Evolutionary conservation across 2,329 filamentous ascomycete genomes (phyloP).

Genomic region (Chrysoporthe puriensis): DNA sequence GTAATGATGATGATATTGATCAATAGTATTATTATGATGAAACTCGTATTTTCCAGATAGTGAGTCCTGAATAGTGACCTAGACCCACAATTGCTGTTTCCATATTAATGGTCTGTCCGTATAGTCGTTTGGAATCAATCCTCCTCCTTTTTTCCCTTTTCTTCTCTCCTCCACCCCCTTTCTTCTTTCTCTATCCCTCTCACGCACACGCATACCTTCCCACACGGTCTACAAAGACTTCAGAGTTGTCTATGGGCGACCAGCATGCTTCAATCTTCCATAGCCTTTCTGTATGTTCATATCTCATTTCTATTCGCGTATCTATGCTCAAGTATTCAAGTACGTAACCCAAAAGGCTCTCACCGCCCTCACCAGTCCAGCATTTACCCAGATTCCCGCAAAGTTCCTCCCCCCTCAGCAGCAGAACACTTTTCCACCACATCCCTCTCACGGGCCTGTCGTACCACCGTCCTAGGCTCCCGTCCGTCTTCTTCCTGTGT

Average conservation of each 20-base stretch:
- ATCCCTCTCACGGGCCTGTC: constrained; percentile 40
- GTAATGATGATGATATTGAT: too few relatives aligned
- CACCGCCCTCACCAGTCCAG: constrained; percentile 40
- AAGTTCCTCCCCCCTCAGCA: constrained; percentile 46
- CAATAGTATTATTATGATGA: too few relatives aligned
- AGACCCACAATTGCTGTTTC: too few relatives aligned
- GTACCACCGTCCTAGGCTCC: constrained; percentile 34
- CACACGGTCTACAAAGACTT: too few relatives aligned
- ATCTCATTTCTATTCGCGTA: background rate
- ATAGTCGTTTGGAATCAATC: too few relatives aligned
- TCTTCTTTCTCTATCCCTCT: too few relatives aligned
- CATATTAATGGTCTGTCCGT: too few relatives aligned
- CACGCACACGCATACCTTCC: background rate
- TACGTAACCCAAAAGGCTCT: constrained; percentile 14
- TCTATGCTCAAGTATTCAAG: background rate
- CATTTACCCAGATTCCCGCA: constrained; percentile 46
- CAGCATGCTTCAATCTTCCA: background rate
- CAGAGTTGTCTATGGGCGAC: background rate
- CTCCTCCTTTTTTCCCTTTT: too few relatives aligned
- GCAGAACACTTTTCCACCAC: constrained; percentile 45
- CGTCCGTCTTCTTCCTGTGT: constrained; percentile 27
- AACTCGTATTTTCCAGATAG: too few relatives aligned
- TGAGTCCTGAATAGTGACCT: too few relatives aligned
- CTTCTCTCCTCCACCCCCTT: too few relatives aligned
- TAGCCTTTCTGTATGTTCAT: background rate